Base-by-base conservation (phyloP, 2,329 filamentous ascomycete genomes). In the Sclerotinia spermophila region DNA sequence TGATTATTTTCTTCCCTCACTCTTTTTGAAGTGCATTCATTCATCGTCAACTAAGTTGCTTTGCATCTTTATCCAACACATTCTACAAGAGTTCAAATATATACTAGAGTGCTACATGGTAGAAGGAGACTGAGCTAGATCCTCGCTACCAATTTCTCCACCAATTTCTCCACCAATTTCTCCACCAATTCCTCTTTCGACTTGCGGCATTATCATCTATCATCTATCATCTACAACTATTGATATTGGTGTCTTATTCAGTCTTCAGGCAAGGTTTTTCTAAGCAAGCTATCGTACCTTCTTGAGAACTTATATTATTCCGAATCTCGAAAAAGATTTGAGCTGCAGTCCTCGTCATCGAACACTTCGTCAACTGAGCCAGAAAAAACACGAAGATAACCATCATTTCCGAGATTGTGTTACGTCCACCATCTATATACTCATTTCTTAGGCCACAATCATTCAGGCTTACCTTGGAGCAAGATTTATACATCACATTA, bases 1-100 rank as follows among this genome's bases (percentile, higher is more conserved):
- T 24, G 44, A 48, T 48, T 10, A 24, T 1, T n/a, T 48, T 48
- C 8, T 48, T 48, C 44, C 44, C 5, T 48, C 44, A n/a, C 8
- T 24, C 1, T 24, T 24, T 11, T 21, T n/a, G 8, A 1, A 24
- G 10, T 3, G n/a, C n/a, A n/a, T 10, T 0, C 3, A 45, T 24
- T 10, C 44, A 48, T 4, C 24, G 21, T 21, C 24, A 10, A 4
- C 10, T n/a, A 13, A 10, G 21, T 11, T 24, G 24, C 10, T n/a
- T n/a, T 48, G 0, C 3, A 13, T n/a, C 8, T 48, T 48, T 1
- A 3, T 24, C 21, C 15, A 48, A 24, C 3, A 24, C 13, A n/a
- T 48, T 10, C 11, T 48, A n/a, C 3, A 48, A 21, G 10, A 48
- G 24, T 48, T 10, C 44, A 48, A 24, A n/a, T 7, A 48, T 1